Evolutionary conservation across 768 basidiomycete genomes (phyloP), one percentile per base, ranked within the genome.

Genomic region (Hygrocybe coccinea): DNA sequence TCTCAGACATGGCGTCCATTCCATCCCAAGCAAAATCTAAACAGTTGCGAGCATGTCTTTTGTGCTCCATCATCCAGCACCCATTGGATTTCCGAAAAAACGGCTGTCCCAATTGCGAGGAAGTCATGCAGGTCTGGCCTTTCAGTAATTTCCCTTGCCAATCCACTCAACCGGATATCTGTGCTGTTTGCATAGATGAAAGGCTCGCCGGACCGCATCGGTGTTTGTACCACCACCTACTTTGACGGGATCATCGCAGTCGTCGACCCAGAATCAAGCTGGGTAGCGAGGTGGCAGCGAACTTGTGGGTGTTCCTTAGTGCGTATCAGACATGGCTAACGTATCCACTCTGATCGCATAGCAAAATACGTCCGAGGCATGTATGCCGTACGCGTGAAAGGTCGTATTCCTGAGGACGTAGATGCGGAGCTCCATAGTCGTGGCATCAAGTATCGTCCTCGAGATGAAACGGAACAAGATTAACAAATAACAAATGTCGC

Each of bases 81-180:
- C 84, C 91, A 0, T 74, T 76, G 38, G 95, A 97, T 61, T 99
- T 97, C 68, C 76, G 86, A 41, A 85, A 82, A 62, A 73, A 76
- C 19, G 97, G 97, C 5, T 99, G 97, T 68, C 95, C 95, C 43
- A 99, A 99, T 69, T 99, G 97, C 66, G 95, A 98, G 63, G 91
- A 95, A 67, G 78, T 95, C 61, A 81, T 98, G 69, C 88, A 94
- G 78, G 95, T 95, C 38, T 37, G 48, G 8, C 7, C 15, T 34
- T 6, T 17, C 21, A 17, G 5, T 35, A 11, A 24, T 25, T 19
- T 45, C 14, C 5, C 24, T 47, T 24, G 14, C 45, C 17, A 33
- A 48, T 15, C 17, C 38, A 19, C 22, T 21, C 33, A 9, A 25
- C 48, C 11, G 22, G n/a, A 58, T 37, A 29, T 48, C 37, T 44